Conservation (phyloP, 2,329 filamentous ascomycete genomes). For the Aspergillus novofumigatus region DNA sequence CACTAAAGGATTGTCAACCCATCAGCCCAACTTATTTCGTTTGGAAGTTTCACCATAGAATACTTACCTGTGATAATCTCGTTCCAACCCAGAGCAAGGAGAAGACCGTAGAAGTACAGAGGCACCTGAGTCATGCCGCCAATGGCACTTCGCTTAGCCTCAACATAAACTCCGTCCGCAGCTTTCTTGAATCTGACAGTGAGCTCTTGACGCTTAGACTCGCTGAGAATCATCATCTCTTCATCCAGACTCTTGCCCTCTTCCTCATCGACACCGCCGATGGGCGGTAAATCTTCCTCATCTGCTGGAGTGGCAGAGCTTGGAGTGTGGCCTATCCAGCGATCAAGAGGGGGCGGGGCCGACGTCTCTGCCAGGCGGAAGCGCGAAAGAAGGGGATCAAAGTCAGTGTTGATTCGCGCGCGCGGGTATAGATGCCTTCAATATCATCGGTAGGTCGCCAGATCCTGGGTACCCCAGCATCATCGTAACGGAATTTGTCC, state of each 20-base stretch:
- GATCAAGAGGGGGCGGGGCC: slow-evolving; percentile 73
- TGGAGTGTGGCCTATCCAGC: slow-evolving; percentile 78
- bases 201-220: slow-evolving; percentile 85
- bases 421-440: slow-evolving; percentile 88
- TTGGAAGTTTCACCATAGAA: neutral
- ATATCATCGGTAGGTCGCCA: slow-evolving; percentile 98
- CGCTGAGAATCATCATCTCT: slow-evolving; percentile 91
- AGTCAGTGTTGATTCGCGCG: slow-evolving; percentile 84
- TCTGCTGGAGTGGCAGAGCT: slow-evolving; percentile 71
- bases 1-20: slow-evolving; percentile 51
- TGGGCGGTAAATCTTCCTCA: slow-evolving; percentile 82
- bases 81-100: slow-evolving; percentile 96
- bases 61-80: slow-evolving; percentile 86
- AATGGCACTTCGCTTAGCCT: slow-evolving; percentile 94
- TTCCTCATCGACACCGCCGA: slow-evolving; percentile 91
- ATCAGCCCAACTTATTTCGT: neutral
- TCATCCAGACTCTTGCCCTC: slow-evolving; percentile 92
- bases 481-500: slow-evolving; percentile 98
- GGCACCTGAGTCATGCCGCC: slow-evolving; percentile 92
- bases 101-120: slow-evolving; percentile 85
- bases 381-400: slow-evolving; percentile 79
- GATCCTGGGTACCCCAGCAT: slow-evolving; percentile 87
- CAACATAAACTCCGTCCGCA: slow-evolving; percentile 94
- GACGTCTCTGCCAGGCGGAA: slow-evolving; percentile 76
- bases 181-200: slow-evolving; percentile 97